Base-by-base conservation (phyloP, 495 filamentous ascomycete genomes). In the Podospora australis region DNA sequence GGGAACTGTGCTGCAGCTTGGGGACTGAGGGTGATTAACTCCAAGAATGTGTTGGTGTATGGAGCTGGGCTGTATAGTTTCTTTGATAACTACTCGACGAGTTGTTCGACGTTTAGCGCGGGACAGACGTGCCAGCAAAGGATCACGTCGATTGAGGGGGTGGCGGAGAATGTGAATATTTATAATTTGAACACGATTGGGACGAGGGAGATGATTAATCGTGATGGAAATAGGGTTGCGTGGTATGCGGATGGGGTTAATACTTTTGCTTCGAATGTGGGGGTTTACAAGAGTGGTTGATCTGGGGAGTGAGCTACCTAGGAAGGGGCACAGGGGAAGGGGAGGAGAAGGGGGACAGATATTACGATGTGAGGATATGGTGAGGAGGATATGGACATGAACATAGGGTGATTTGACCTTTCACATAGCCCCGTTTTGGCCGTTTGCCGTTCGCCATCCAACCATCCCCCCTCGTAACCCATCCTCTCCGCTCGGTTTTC, bases 61-160 rank as follows among this genome's bases (percentile, higher is more conserved):
- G 82, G 84, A 26, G 82, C 81, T 6, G 87, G 87, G 6, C 63
- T 86, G 11, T 90, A 90, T 69, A 81, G 77, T 28, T 90, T 89
- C 70, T 90, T 90, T 71, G 78, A 81, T 53, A 65, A 75, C 54
- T 77, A 77, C 62, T 65, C 57, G 44, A 72, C 68, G 0, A 36
- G 45, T 13, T 74, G 68, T 58, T 73, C 68, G 14, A 70, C 67
- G 4, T 69, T 69, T 8, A 48, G 53, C 0, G 68, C 67, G 1
- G 68, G 68, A 8, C 68, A 77, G 61, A 70, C 70, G 49, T 81
- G 78, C 67, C 78, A 81, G 59, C 45, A 62, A 36, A 68, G 78
- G 28, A 79, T 81, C 54, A 64, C 74, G 26, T 67, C 62, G 32
- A 59, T 79, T 40, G 73, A 78, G 57, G 69, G 71, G n/a, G 49